Base-by-base conservation (phyloP, 2,329 filamentous ascomycete species). In the Trichoderma simmonsii region DNA sequence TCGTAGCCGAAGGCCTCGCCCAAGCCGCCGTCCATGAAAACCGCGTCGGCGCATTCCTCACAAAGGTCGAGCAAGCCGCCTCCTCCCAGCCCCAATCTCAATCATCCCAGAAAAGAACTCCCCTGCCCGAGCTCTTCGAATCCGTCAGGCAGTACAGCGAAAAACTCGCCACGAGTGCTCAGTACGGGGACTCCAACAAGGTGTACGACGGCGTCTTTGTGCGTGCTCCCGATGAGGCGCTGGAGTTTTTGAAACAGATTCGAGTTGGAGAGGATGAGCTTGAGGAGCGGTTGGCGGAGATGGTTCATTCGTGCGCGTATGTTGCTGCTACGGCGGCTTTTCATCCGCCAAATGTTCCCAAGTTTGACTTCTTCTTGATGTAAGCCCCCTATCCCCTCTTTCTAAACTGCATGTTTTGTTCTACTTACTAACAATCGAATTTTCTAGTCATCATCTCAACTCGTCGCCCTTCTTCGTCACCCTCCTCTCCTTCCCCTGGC, bases 321-420 rank as follows among this genome's bases (percentile, higher is more conserved):
- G 80, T 86, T 36, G 83, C 85, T 2, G 80, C 85, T 0, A 80
- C 83, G 0, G 88, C 91, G 1, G 89, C 93, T 0, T 87, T 93
- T 75, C 84, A 87, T 34, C 88, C 88, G 0, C 84, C 85, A 1
- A 92, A 94, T 78, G 80, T 85, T 26, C 84, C 91, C 64, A 94
- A 92, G 79, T 90, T 93, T 79, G 95, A 97, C 79, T 98, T 98
- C 80, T 96, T 91, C 83, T 75, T 89, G 70, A 87, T 88, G 87
- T 86, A 75, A 80, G 86, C 73, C 8, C 21, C 12, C 32, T 84
- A 73, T 8, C 15, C 2, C 7, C 39, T 9, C 15, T 43, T 39
- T n/a, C 21, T 26, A 12, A 24, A 1, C 48, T 51, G 3, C 11
- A 51, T 24, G 14, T 12, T 8, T 54, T 18, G 3, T 0, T 5